These are phyloP conservation scores for Diospyros kaki DNA, from an alignment of 148 eudicot species.

Conservation along the genomic window DNA sequence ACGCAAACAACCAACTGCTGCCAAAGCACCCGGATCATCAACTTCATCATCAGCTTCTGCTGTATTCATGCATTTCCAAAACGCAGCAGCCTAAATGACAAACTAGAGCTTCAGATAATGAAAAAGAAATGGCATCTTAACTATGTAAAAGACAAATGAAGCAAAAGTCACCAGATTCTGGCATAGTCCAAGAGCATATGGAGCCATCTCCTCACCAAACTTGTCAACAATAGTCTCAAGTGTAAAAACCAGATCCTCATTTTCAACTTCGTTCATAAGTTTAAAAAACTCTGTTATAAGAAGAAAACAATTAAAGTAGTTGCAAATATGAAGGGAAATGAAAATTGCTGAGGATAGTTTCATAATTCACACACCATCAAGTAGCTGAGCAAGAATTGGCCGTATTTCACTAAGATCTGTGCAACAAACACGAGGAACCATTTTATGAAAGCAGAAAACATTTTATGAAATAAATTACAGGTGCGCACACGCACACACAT, in stretches of 20 bases:
- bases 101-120: slow-evolving; percentile 1
- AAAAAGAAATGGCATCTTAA: neutral
- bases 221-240: slow-evolving; percentile 99
- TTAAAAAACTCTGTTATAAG: slow-evolving; percentile 75
- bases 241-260: slow-evolving; percentile 99
- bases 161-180: slow-evolving; percentile 77
- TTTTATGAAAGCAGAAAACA: neutral
- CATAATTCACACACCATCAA: slow-evolving; percentile 60
- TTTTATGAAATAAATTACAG: slow-evolving; percentile 3
- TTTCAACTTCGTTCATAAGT: slow-evolving; percentile 98
- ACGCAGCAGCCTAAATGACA: slow-evolving; percentile 73
- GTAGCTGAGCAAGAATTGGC: slow-evolving; percentile 92
- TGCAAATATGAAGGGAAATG: neutral
- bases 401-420: slow-evolving; percentile 92
- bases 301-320: slow-evolving; percentile 4
- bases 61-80: slow-evolving; percentile 91
- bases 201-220: slow-evolving; percentile 99
- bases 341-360: neutral
- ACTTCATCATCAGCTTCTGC: slow-evolving; percentile 93
- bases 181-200: slow-evolving; percentile 96
- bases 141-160: slow-evolving; percentile 5
- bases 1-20: slow-evolving; percentile 98
- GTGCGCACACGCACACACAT: neutral
- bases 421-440: slow-evolving; percentile 3
- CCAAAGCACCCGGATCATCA: slow-evolving; percentile 99